Evolutionary conservation across 2,329 filamentous ascomycete genomes (phyloP), one percentile per base, ranked within the genome.

Genomic region (Aspergillus jensenii): DNA sequence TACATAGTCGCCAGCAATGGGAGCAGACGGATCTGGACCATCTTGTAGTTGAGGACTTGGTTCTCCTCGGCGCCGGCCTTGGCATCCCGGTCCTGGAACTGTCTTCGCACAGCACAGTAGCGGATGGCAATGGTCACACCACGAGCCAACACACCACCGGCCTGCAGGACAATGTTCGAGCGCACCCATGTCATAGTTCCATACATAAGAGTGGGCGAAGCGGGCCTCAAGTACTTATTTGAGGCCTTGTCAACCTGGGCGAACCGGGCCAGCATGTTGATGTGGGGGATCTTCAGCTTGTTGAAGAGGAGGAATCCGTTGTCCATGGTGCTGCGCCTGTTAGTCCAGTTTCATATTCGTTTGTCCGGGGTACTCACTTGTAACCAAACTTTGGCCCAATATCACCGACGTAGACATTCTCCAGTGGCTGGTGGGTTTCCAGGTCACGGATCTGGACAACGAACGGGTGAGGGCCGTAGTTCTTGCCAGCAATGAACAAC

Each of bases 351-450:
- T 15, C 25, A 5, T 9, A 6, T 6, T 12, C 8, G 19, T 11
- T 31, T 31, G 6, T 54, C 12, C 6, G 5, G n/a, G 6, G 1
- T 3, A 71, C 75, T 72, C 56, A 78, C 75, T 90, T 90, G 77
- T 90, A 90, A 9, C 88, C 88, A 62, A 90, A 89, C 73, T 92
- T 92, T 55, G 90, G 89, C 1, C 90, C 90, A 72, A 93, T 91
- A 64, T 93, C 90, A 46, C 90, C 90, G 23, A 92, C 86, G 67
- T 91, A 86, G 52, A 91, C 76, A 62, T 89, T 87, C 49, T 87
- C 81, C 37, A 91, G 75, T 2, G 87, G 86, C 68, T 87, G 77
- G 67, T 91, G 88, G 8, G 87, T 90, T 74, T 88, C 81, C 68
- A 87, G 71, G 67, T 90, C 86, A 63, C 89, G 79, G 63, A 93